These are phyloP conservation scores for Blastosporella zonata DNA, from an alignment of 1,284 basidiomycete species.

Conservation along the genomic window DNA sequence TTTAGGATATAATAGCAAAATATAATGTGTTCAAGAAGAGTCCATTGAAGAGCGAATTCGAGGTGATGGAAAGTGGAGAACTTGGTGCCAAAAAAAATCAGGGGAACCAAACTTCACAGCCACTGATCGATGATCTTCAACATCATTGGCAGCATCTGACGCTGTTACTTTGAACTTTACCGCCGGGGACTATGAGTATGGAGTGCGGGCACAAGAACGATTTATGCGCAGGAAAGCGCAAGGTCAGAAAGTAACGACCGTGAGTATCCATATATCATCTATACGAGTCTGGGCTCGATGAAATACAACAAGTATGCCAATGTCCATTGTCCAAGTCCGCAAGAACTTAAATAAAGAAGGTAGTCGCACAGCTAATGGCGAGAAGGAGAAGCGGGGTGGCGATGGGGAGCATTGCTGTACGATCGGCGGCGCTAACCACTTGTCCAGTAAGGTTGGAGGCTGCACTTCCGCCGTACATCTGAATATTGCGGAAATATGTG, in stretches of 20 bases:
- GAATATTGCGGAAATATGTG: slow-evolving; percentile 70
- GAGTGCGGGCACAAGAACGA: too few species aligned
- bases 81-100: not conserved
- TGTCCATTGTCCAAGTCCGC: not conserved
- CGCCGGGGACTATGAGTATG: too few species aligned
- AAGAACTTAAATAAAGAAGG: not conserved
- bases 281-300: not conserved
- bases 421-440: slow-evolving; percentile 27
- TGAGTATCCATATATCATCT: too few species aligned
- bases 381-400: not conserved
- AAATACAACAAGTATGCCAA: not conserved
- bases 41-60: not conserved
- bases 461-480: slow-evolving; percentile 47
- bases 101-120: not conserved
- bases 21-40: not conserved
- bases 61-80: not conserved
- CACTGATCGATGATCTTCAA: not conserved
- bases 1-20: not conserved
- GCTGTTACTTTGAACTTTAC: too few species aligned
- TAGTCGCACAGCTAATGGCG: not conserved
- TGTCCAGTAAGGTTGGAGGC: slow-evolving; percentile 46
- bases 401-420: slow-evolving; percentile 1
- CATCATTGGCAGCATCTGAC: not conserved
- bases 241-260: not conserved
- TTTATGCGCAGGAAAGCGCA: too few species aligned